phyloP scores from a whole-genome alignment of 2,329 filamentous ascomycete genomes.

The Microcera coccophila region DNA sequence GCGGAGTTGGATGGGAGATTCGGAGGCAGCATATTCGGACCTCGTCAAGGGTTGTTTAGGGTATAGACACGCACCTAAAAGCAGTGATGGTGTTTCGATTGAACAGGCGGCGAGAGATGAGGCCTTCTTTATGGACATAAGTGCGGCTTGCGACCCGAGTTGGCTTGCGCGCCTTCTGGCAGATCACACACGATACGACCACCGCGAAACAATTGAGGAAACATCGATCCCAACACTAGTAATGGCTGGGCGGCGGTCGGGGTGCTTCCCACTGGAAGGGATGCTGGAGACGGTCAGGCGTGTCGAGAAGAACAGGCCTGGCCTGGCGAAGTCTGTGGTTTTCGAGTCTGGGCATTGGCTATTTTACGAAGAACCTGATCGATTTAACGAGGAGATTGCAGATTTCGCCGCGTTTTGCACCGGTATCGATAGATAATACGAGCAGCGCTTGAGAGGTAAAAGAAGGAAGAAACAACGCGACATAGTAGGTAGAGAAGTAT shows the following conservation, averaged over 20 bases:
- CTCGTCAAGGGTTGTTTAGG: constrained; percentile 24
- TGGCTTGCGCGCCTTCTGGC: constrained; percentile 25
- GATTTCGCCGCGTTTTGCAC: constrained; percentile 16
- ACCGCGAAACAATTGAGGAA: constrained; percentile 23
- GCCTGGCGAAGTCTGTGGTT: constrained; percentile 19
- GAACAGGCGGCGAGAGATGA: constrained; percentile 22
- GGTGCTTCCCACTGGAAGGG: constrained; percentile 26
- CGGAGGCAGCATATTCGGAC: constrained; percentile 19
- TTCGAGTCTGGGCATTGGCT: constrained; percentile 27
- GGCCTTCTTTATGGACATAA: constrained; percentile 24
- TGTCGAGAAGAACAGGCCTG: constrained; percentile 17
- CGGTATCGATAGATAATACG: no score
- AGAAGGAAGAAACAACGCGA: no score
- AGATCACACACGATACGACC: constrained; percentile 27
- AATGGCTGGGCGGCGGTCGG: constrained; percentile 24
- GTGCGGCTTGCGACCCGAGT: constrained; percentile 22
- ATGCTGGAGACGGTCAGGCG: constrained; percentile 25
- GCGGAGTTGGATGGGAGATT: constrained; percentile 22
- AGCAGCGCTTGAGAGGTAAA: no score
- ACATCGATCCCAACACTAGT: constrained; percentile 25
- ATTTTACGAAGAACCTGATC: constrained; percentile 26
- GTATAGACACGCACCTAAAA: constrained; percentile 21
- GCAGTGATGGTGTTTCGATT: constrained; percentile 17
- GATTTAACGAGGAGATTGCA: constrained; percentile 22
- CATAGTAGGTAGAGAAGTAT: no score